A percentile compares a stretch with the other conserved stretches of the same genome.
phyloP scores from a whole-genome alignment of 2,329 filamentous ascomycete genomes.

The Sclerotinia trifoliorum region DNA sequence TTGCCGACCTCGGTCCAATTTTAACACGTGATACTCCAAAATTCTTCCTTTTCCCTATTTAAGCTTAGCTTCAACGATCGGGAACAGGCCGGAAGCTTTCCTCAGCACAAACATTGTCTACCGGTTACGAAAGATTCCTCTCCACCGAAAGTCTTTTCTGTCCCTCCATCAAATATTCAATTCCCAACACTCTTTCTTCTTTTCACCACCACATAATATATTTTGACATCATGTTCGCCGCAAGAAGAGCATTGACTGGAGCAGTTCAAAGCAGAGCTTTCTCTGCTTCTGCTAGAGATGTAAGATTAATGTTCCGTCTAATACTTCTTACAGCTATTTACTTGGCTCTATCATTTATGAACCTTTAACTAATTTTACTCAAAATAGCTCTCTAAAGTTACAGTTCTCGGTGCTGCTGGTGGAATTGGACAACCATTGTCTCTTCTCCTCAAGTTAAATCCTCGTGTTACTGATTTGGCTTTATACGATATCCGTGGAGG shows the following conservation, averaged over 20 bases:
- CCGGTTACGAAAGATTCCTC: conserved; percentile 17
- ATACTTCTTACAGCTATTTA: conserved; percentile 22
- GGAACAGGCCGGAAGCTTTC: conserved; percentile 8
- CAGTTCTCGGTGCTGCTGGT: conserved; percentile 93
- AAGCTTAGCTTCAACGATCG: background rate
- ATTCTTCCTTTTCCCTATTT: background rate
- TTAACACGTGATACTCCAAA: background rate
- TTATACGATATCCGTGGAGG: conserved; percentile 80
- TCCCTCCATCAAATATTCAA: conserved; percentile 21
- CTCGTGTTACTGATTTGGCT: conserved; percentile 85
- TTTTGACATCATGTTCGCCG: conserved; percentile 65
- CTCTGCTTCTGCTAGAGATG: conserved; percentile 75
- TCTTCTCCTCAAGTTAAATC: conserved; percentile 88
- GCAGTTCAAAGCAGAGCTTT: conserved; percentile 74
- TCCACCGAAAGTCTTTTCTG: conserved; percentile 14
- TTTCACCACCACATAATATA: conserved; percentile 19
- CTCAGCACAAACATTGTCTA: conserved; percentile 10
- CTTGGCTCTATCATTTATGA: conserved; percentile 19
- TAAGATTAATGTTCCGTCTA: conserved; percentile 45
- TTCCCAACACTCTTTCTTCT: conserved; percentile 23
- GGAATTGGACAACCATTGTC: conserved; percentile 98
- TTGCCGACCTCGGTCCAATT: conserved; percentile 11
- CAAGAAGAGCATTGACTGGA: conserved; percentile 55
- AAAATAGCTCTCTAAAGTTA: conserved; percentile 86
- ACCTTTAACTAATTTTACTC: conserved; percentile 29